Conservation (phyloP, 2,329 filamentous ascomycete species). For the Fusarium decemcellulare region DNA sequence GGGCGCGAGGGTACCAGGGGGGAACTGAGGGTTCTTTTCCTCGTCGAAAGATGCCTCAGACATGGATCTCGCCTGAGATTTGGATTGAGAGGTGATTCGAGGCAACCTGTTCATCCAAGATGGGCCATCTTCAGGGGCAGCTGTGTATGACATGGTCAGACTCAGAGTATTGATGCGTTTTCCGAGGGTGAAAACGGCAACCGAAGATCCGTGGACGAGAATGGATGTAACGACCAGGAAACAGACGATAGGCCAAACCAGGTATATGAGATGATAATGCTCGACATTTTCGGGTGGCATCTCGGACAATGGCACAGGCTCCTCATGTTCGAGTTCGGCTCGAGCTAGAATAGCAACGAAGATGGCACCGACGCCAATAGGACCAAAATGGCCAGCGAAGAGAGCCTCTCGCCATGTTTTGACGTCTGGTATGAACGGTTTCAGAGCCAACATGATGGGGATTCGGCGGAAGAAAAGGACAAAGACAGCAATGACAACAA, state of each 20-base stretch:
- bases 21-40: conserved; percentile 70
- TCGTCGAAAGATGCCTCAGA: conserved; percentile 82
- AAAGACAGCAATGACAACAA: conserved; percentile 93
- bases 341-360: conserved; percentile 94
- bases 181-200: conserved; percentile 96
- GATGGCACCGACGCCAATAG: conserved; percentile 96
- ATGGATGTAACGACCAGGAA: conserved; percentile 97
- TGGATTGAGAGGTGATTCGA: conserved; percentile 74
- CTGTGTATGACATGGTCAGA: conserved; percentile 96
- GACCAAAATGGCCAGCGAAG: conserved; percentile 97
- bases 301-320: conserved; percentile 79
- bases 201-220: conserved; percentile 95
- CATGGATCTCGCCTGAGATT: conserved; percentile 88
- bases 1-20: conserved; percentile 80
- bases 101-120: conserved; percentile 97
- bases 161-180: conserved; percentile 98
- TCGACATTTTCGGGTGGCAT: conserved; percentile 69
- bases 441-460: conserved; percentile 91
- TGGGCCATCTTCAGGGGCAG: conserved; percentile 88
- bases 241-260: conserved; percentile 96
- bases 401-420: conserved; percentile 98
- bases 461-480: conserved; percentile 97
- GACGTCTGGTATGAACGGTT: conserved; percentile 94
- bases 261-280: conserved; percentile 79
- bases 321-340: conserved; percentile 86